These are phyloP conservation scores for Paecilomyces niveus DNA, from an alignment of 2,329 filamentous ascomycete species.

Conservation along the genomic window DNA sequence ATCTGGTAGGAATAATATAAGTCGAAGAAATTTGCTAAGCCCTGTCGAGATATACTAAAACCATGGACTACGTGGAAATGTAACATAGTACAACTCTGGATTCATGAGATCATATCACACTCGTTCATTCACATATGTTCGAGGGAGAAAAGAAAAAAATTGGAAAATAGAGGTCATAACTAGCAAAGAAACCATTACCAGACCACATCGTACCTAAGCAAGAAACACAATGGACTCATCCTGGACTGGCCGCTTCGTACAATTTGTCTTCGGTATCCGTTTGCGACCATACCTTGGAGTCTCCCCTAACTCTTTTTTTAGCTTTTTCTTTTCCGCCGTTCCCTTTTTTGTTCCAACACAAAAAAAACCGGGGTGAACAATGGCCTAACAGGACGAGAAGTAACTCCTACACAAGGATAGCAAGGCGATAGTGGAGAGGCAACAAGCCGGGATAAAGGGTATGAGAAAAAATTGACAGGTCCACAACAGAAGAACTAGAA, in stretches of 20 bases:
- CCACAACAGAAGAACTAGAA: slow-evolving; percentile 2
- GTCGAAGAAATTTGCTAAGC: too few relatives aligned
- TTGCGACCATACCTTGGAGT: background rate
- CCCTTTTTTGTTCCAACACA: background rate
- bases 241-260: background rate
- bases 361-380: background rate
- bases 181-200: background rate
- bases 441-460: background rate
- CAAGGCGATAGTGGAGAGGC: background rate
- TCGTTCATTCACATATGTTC: background rate
- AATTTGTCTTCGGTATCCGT: background rate
- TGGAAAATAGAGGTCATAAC: background rate
- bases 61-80: background rate
- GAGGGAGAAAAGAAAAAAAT: background rate
- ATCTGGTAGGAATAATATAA: too few relatives aligned
- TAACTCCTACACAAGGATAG: background rate
- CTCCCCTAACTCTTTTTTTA: background rate
- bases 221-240: background rate
- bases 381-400: background rate
- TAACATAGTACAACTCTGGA: background rate
- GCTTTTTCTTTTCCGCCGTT: background rate
- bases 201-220: background rate
- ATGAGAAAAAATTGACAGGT: background rate
- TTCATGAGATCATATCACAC: background rate
- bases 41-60: background rate